Percentiles rank a stretch among this genome's conserved stretches.
Evolutionary conservation across 202 grass and related monocot species (phyloP).

Genomic region (Schoenoplectus triqueter): DNA sequence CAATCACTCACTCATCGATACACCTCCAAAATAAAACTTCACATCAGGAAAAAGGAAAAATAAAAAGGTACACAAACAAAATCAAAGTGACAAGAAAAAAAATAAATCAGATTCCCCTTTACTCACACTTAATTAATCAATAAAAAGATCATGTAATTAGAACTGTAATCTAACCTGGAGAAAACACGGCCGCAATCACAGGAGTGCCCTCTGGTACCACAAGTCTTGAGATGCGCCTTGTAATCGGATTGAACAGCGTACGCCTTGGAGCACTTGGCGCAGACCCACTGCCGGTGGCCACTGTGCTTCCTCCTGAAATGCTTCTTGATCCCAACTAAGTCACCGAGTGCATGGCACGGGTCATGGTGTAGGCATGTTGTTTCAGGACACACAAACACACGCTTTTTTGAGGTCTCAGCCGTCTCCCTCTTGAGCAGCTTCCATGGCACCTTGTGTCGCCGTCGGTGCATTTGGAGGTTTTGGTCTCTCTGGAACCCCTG

Average conservation of each 20-base stretch:
- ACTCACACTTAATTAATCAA: background rate
- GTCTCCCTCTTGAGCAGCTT: slow-evolving; percentile 97
- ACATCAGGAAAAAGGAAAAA: slow-evolving; percentile 12
- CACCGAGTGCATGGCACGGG: slow-evolving; percentile 86
- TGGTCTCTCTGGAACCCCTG: slow-evolving; percentile 99
- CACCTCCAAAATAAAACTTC: slow-evolving; percentile 12
- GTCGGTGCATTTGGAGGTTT: slow-evolving; percentile 99
- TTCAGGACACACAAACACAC: slow-evolving; percentile 97
- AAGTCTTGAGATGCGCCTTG: slow-evolving; percentile 99
- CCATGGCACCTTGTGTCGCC: slow-evolving; percentile 99
- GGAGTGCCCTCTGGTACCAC: slow-evolving; percentile 95
- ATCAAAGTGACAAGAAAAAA: slow-evolving; percentile 2
- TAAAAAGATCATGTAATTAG: background rate
- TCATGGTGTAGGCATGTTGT: slow-evolving; percentile 93
- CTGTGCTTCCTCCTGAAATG: slow-evolving; percentile 98
- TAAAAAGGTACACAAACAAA: background rate
- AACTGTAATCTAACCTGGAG: slow-evolving; percentile 54
- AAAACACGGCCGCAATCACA: slow-evolving; percentile 99
- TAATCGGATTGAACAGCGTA: slow-evolving; percentile 99
- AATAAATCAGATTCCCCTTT: background rate
- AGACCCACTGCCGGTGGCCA: slow-evolving; percentile 88
- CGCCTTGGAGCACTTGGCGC: slow-evolving; percentile 89
- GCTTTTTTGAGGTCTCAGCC: slow-evolving; percentile 75
- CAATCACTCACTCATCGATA: background rate
- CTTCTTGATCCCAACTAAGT: slow-evolving; percentile 99